These are phyloP conservation scores for Diophrys sp. DNA, from an alignment of 73 alveolate species.

Conservation along the genomic window DNA sequence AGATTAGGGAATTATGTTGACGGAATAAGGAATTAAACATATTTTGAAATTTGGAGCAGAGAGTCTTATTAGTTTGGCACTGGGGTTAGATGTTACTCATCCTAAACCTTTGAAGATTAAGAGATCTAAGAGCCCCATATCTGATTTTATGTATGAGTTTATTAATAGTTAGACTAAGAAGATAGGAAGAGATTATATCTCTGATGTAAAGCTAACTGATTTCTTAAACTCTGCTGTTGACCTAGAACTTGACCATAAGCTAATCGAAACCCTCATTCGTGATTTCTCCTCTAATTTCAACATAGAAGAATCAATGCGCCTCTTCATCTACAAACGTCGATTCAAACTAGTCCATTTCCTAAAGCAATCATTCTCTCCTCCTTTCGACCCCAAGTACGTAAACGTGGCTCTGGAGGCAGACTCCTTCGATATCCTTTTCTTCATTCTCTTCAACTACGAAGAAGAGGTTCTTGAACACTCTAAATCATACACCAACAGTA, in stretches of 20 bases:
- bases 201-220: neutral
- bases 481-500: neutral
- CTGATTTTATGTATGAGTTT: neutral
- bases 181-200: neutral
- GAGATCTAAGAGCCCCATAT: neutral
- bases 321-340: neutral
- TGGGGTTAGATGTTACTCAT: too few relatives aligned
- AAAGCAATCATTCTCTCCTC: neutral
- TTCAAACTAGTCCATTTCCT: neutral
- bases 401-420: conserved; percentile 12
- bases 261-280: neutral
- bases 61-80: neutral
- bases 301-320: neutral
- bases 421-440: conserved; percentile 7
- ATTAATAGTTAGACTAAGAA: neutral
- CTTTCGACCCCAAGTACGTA: conserved; percentile 7
- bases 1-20: too few relatives aligned
- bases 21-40: neutral
- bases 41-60: neutral
- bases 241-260: neutral
- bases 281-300: neutral
- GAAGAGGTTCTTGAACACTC: neutral
- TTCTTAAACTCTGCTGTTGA: neutral
- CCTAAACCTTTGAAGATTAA: neutral
- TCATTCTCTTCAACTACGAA: neutral